Percentiles rank a stretch among this genome's conserved stretches.
Evolutionary conservation across 805 yeast genomes (phyloP).

Genomic region (Pichia nakasei): DNA sequence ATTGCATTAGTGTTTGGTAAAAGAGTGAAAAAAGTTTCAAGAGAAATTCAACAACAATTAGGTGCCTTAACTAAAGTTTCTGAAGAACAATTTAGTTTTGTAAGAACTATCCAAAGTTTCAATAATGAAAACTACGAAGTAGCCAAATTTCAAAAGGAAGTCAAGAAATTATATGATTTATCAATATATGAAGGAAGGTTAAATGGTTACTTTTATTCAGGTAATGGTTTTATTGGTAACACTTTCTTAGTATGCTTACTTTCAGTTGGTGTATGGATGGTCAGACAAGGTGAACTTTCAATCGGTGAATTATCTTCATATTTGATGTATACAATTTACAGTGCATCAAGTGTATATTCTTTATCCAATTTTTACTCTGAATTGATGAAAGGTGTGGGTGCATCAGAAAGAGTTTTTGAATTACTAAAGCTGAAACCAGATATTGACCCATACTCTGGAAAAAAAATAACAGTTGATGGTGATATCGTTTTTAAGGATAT

Average conservation of each 20-base stretch:
- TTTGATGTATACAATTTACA: conserved; percentile 90
- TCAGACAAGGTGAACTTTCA: conserved; percentile 63
- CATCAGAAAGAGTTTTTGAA: conserved; percentile 87
- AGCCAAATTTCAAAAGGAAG: conserved; percentile 62
- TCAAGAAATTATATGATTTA: conserved; percentile 52
- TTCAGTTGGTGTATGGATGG: conserved; percentile 76
- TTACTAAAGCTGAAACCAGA: conserved; percentile 68
- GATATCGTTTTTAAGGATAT: conserved; percentile 57
- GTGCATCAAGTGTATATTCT: conserved; percentile 90
- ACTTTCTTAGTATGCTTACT: conserved; percentile 67
- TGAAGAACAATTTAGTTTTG: conserved; percentile 82
- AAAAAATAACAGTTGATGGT: conserved; percentile 37
- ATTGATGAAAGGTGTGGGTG: conserved; percentile 95
- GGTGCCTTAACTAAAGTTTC: conserved; percentile 84
- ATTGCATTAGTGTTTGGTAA: conserved; percentile 81
- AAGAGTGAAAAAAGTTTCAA: conserved; percentile 62
- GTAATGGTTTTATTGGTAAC: conserved; percentile 81
- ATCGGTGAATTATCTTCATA: conserved; percentile 88
- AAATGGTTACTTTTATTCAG: conserved; percentile 67
- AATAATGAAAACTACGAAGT: conserved; percentile 79
- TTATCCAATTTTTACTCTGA: conserved; percentile 87
- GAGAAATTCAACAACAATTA: conserved; percentile 71
- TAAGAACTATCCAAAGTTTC: conserved; percentile 83
- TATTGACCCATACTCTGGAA: conserved; percentile 61
- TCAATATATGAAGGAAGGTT: conserved; percentile 76